These are phyloP conservation scores for Lactarius trivialis DNA, from an alignment of 768 basidiomycete genomes.

Conservation along the genomic window DNA sequence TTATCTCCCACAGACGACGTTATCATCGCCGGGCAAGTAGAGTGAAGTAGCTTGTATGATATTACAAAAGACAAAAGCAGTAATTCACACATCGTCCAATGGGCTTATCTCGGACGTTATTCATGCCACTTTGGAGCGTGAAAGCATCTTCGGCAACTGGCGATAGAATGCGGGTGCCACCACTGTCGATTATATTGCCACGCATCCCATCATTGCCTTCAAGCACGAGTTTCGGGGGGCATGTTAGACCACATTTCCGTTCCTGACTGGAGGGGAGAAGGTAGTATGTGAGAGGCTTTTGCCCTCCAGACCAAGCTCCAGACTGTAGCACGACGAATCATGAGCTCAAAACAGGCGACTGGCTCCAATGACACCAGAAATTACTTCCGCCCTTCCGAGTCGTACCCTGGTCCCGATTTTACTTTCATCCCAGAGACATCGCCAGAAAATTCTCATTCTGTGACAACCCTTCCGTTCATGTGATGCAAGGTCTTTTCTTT, in stretches of 20 bases:
- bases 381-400: conserved; percentile 27
- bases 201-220: no score
- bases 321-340: conserved; percentile 78
- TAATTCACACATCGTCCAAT: conserved; percentile 12
- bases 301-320: conserved; percentile 66
- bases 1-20: conserved; percentile 57
- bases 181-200: no score
- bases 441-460: conserved; percentile 78
- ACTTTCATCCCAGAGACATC: conserved; percentile 51
- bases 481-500: conserved; percentile 93
- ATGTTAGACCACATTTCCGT: conserved; percentile 47
- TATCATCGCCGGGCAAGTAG: conserved; percentile 63
- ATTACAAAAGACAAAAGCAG: conserved; percentile 5
- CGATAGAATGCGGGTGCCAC: not conserved
- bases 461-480: conserved; percentile 70
- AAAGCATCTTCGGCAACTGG: not conserved
- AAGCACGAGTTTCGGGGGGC: conserved; percentile 31
- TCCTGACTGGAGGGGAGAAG: conserved; percentile 79
- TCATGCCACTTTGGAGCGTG: not conserved
- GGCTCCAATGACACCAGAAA: conserved; percentile 30
- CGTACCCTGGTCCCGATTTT: conserved; percentile 48
- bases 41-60: conserved; percentile 35
- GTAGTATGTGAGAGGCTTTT: conserved; percentile 92
- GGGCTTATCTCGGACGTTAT: not conserved
- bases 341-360: conserved; percentile 61